Base-by-base conservation (phyloP, 306 rosid genomes). In the Pterocarpus macrocarpus region DNA sequence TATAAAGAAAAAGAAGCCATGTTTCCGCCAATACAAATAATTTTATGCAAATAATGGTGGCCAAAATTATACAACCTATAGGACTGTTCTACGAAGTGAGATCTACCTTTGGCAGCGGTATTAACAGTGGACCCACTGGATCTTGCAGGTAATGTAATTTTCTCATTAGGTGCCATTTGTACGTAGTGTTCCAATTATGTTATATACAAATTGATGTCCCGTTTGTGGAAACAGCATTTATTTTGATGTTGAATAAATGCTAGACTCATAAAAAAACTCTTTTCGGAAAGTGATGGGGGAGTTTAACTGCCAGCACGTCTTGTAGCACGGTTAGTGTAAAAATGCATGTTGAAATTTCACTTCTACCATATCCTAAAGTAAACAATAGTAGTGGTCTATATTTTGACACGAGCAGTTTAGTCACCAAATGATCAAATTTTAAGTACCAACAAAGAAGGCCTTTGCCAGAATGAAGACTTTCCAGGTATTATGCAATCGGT, bases 21-120 rank as follows among this genome's bases (percentile, higher is more conserved):
- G 65, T 82, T 68, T 67, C 65, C 64, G 65, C 72, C 72, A 35
- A 67, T 35, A 36, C 57, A 50, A 36, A 81, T 45, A 52, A 64
- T 7, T 53, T 39, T 41, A 65, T 66, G 33, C 3, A 65, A 68
- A 65, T 53, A 66, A 16, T 64, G 84, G 44, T 28, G 73, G 30
- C 72, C 59, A 56, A 47, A 68, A 61, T 5, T 35, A 8, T 68
- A 11, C 30, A 79, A 16, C 44, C 62, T 78, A 69, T 50, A 49
- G 22, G 47, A 53, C 75, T 58, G 41, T 44, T 49, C 72, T 72
- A 82, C 15, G 35, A 65, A 76, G 67, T 82, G 81, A 70, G 80
- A 78, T 78, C 69, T 50, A 72, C 50, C 49, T 41, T 62, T 75
- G 50, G 55, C 80, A 79, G 17, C 30, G 65, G 41, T 35, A 43